Evolutionary conservation across 306 rosid species (phyloP).

Genomic region (Luffa acutangula): DNA sequence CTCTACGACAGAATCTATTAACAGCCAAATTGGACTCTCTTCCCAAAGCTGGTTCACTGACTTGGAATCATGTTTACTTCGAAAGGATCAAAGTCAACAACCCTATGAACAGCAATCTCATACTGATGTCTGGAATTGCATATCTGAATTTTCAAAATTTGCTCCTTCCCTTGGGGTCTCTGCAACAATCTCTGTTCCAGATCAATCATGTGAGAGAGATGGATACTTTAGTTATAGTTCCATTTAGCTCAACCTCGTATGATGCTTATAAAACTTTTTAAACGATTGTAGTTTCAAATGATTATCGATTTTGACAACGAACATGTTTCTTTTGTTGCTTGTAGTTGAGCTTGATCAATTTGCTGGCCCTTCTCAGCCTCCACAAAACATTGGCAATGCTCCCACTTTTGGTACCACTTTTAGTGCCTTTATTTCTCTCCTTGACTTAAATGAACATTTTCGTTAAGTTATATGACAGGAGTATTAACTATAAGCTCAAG

Average conservation of each 20-base stretch:
- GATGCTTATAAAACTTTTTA: background rate
- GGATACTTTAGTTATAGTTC: background rate
- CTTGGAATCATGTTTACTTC: background rate
- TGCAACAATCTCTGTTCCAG: background rate
- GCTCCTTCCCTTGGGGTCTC: background rate
- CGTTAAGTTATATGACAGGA: background rate
- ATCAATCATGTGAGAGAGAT: background rate
- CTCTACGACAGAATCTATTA: background rate
- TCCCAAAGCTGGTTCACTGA: background rate
- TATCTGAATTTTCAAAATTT: background rate
- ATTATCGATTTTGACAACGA: background rate
- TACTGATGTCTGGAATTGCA: background rate
- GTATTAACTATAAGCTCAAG: background rate
- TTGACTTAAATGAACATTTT: background rate
- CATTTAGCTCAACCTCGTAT: background rate
- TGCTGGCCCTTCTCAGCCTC: background rate
- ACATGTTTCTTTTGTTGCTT: conserved; percentile 8
- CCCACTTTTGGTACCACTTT: background rate
- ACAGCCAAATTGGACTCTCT: background rate
- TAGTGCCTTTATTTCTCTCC: background rate
- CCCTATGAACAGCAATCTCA: background rate
- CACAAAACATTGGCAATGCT: background rate
- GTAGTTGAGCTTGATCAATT: background rate
- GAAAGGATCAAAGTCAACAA: background rate
- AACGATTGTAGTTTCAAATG: background rate